Conservation (phyloP, 2,329 filamentous ascomycete species). For the Talaromyces sp. region DNA sequence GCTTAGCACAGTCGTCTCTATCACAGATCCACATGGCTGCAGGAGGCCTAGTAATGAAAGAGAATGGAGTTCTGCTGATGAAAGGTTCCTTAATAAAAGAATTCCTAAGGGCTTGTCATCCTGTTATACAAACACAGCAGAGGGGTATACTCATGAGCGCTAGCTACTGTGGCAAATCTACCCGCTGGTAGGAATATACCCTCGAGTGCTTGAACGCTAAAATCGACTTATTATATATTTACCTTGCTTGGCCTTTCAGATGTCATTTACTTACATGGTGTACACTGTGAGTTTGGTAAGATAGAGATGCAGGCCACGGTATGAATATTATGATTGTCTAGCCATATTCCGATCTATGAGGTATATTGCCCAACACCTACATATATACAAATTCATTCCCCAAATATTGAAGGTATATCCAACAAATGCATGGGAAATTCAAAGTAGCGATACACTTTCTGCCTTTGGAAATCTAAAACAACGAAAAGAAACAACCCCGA, state of each 20-base stretch:
- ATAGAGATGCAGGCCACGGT: not conserved
- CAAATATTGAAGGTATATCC: not conserved
- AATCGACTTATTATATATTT: not conserved
- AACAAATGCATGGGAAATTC: not conserved
- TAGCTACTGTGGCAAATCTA: not conserved
- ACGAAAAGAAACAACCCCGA: not conserved
- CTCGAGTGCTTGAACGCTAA: too few species aligned
- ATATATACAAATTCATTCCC: conserved; percentile 3
- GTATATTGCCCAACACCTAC: conserved; percentile 6
- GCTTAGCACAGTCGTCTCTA: conserved; percentile 22
- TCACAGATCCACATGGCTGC: conserved; percentile 30
- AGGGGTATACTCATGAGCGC: not conserved
- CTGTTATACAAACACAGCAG: not conserved
- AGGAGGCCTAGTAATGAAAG: not conserved
- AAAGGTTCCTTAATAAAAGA: not conserved
- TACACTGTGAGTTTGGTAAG: not conserved
- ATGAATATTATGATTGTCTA: not conserved
- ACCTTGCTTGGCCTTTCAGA: not conserved
- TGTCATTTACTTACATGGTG: not conserved
- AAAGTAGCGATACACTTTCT: not conserved
- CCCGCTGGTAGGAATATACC: too few species aligned
- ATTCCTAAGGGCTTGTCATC: not conserved
- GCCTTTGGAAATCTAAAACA: not conserved
- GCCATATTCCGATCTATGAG: conserved; percentile 2
- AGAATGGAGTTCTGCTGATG: not conserved